These are phyloP conservation scores for Echinochloa phyllopogon DNA, from an alignment of 176 grass and related monocot species.

Conservation along the genomic window DNA sequence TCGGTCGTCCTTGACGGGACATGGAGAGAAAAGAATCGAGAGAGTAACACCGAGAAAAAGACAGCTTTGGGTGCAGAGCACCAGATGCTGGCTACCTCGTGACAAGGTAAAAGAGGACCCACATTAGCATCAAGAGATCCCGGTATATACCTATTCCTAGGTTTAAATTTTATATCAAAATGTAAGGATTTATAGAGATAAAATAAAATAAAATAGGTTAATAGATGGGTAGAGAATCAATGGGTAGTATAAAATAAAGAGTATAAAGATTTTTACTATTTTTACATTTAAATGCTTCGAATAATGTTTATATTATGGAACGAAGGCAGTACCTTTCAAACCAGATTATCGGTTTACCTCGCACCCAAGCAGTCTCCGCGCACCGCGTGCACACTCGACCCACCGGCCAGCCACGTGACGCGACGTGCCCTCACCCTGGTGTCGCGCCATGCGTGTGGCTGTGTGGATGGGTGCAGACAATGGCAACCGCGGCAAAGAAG, in stretches of 20 bases:
- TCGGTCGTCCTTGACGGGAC: conserved; percentile 20
- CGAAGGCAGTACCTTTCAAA: neutral
- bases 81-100: conserved; percentile 10
- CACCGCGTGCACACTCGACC: neutral
- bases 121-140: neutral
- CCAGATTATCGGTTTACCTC: neutral
- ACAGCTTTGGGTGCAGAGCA: conserved; percentile 11
- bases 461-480: too few species aligned
- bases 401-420: neutral
- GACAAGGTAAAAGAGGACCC: neutral
- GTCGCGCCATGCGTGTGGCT: too few species aligned
- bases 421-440: neutral
- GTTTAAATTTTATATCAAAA: too few species aligned
- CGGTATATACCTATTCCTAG: too few species aligned
- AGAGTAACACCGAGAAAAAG: conserved; percentile 32
- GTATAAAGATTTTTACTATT: too few species aligned
- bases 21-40: conserved; percentile 23
- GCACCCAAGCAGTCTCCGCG: neutral
- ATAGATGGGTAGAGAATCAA: too few species aligned
- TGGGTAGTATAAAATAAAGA: too few species aligned
- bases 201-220: too few species aligned
- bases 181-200: too few species aligned
- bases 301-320: too few species aligned
- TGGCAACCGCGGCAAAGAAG: too few species aligned
- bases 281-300: too few species aligned